Conservation (phyloP, 1,284 basidiomycete species). For the Austroboletus niveus region DNA sequence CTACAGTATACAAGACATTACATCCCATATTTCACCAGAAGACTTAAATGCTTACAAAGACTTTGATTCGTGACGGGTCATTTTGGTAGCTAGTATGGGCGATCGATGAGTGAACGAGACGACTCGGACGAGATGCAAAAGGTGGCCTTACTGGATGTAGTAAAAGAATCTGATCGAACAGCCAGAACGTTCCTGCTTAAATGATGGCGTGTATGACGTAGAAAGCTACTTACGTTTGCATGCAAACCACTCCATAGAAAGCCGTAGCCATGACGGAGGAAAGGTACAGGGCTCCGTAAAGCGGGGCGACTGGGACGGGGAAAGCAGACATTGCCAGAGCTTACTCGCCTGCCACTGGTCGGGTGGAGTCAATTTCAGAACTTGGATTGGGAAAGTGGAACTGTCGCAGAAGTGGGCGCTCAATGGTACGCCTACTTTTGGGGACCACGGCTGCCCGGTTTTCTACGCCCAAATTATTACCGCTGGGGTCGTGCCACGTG, state of each 20-base stretch:
- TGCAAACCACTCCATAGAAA: conserved; percentile 6
- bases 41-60: conserved; percentile 1
- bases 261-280: conserved; percentile 1
- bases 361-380: no score
- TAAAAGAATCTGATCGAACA: background rate
- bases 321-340: conserved; percentile 1
- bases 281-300: conserved; percentile 5
- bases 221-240: conserved; percentile 1
- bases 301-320: conserved; percentile 1
- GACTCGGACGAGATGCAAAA: background rate
- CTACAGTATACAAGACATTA: background rate
- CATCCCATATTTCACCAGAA: background rate
- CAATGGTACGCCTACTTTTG: background rate
- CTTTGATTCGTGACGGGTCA: background rate
- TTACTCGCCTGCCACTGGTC: background rate
- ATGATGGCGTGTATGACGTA: background rate
- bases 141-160: background rate
- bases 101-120: background rate
- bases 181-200: background rate
- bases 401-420: background rate
- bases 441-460: background rate
- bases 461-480: background rate
- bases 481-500: background rate
- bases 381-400: background rate
- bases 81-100: background rate